Percentiles rank a stretch among this genome's conserved stretches.
Evolutionary conservation across 164 flowering plant species (phyloP).

Genomic region (Macadamia integrifolia): DNA sequence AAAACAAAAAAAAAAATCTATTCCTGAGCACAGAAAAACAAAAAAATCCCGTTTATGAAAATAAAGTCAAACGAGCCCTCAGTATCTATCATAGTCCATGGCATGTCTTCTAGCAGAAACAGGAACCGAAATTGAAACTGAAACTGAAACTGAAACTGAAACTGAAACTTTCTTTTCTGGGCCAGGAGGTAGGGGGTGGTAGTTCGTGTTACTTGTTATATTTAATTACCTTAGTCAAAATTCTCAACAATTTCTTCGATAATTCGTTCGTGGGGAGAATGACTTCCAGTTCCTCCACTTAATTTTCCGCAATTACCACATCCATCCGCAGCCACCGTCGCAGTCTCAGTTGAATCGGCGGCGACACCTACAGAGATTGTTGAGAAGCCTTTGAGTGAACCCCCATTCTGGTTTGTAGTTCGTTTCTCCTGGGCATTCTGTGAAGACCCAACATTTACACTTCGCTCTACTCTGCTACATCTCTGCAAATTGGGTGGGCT

Average conservation of each 20-base stretch:
- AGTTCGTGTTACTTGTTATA: too few relatives aligned
- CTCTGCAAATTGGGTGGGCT: not conserved
- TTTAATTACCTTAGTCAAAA: conserved; percentile 66
- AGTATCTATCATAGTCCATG: too few relatives aligned
- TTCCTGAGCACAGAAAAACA: too few relatives aligned
- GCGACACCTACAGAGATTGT: conserved; percentile 20
- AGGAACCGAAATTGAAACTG: too few relatives aligned
- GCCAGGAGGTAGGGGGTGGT: too few relatives aligned
- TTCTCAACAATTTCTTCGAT: conserved; percentile 54
- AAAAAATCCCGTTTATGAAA: too few relatives aligned
- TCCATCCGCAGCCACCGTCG: not conserved
- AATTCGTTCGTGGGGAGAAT: conserved; percentile 76
- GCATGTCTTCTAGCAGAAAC: too few relatives aligned
- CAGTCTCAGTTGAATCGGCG: conserved; percentile 25
- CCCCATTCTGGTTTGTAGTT: conserved; percentile 1
- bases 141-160: too few relatives aligned
- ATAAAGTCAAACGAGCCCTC: too few relatives aligned
- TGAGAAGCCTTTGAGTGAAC: conserved; percentile 14
- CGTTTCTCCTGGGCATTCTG: conserved; percentile 6
- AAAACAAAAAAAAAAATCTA: too few relatives aligned
- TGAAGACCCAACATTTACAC: not conserved
- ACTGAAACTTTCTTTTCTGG: too few relatives aligned
- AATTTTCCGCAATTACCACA: not conserved
- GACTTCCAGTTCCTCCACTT: conserved; percentile 20
- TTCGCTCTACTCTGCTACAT: too few relatives aligned